phyloP scores from a whole-genome alignment of 225 moss, liverwort and hornwort genomes.

The Sphagnum contortum region DNA sequence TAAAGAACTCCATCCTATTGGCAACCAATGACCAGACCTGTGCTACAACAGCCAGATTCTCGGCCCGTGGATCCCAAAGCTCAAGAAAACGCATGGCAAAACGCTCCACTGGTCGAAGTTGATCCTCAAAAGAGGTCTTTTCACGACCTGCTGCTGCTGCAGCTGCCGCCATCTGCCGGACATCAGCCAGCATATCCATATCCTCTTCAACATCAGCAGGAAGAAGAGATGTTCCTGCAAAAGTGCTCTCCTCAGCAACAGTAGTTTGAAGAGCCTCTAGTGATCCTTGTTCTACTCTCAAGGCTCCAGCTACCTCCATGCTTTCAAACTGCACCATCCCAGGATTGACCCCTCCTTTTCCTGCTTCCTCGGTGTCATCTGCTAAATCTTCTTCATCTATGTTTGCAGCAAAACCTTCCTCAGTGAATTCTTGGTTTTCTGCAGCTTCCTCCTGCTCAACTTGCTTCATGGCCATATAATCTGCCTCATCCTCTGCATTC shows the following conservation, averaged over 20 bases:
- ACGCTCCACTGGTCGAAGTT: conserved; percentile 81
- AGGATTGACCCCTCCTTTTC: conserved; percentile 6
- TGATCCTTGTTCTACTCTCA: conserved; percentile 15
- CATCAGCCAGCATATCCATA: conserved; percentile 96
- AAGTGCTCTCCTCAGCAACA: conserved; percentile 26
- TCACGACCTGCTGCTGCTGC: conserved; percentile 83
- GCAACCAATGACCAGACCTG: conserved; percentile 27
- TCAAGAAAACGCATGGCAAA: conserved; percentile 94
- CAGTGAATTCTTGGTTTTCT: conserved; percentile 88
- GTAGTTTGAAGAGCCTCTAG: conserved; percentile 20
- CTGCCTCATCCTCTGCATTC: conserved; percentile 96
- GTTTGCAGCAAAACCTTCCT: conserved; percentile 67
- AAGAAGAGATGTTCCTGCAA: conserved; percentile 40
- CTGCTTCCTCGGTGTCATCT: conserved; percentile 74
- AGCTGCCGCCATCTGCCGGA: conserved; percentile 96
- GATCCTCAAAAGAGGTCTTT: conserved; percentile 82
- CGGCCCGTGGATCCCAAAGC: conserved; percentile 82
- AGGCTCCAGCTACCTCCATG: conserved; percentile 9
- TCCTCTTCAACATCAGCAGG: conserved; percentile 76
- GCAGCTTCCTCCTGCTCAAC: conserved; percentile 98
- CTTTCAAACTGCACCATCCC: conserved; percentile 13
- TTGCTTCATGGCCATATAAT: conserved; percentile 99
- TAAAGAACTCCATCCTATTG: too few species aligned
- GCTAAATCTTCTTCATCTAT: conserved; percentile 87
- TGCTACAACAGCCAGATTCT: conserved; percentile 69